phyloP scores from a whole-genome alignment of 2,329 filamentous ascomycete genomes.

The Meredithiella fracta region DNA sequence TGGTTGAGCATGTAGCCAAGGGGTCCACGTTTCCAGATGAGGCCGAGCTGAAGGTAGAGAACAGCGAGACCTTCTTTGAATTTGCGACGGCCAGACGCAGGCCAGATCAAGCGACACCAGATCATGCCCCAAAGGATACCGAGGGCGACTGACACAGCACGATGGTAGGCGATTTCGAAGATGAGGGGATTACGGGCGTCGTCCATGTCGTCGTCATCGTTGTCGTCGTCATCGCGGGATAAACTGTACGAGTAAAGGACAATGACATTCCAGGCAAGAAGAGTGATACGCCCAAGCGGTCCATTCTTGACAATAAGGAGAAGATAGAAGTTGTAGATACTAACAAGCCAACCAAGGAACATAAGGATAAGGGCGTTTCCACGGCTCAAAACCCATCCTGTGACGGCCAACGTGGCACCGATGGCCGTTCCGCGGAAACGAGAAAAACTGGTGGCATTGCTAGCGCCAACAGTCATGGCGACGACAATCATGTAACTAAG shows the following conservation, averaged over 20 bases:
- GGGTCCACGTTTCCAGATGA: conserved; percentile 92
- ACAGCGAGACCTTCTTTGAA: conserved; percentile 78
- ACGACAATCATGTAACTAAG: conserved; percentile 97
- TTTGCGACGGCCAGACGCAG: conserved; percentile 75
- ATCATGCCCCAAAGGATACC: conserved; percentile 88
- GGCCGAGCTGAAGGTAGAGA: conserved; percentile 85
- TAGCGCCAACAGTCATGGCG: conserved; percentile 90
- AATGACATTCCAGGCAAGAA: conserved; percentile 91
- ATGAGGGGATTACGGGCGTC: conserved; percentile 73
- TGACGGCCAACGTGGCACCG: conserved; percentile 57
- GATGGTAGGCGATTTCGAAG: conserved; percentile 71
- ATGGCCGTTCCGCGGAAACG: conserved; percentile 76
- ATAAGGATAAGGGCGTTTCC: conserved; percentile 63
- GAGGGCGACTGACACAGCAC: conserved; percentile 68
- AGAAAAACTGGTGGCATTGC: conserved; percentile 79
- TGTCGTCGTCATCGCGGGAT: conserved; percentile 59
- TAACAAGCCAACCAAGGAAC: conserved; percentile 65
- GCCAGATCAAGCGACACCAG: conserved; percentile 80
- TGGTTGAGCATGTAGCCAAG: conserved; percentile 54
- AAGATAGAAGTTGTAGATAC: conserved; percentile 74
- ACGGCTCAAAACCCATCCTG: conserved; percentile 60
- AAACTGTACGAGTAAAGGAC: conserved; percentile 89
- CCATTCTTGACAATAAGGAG: conserved; percentile 72
- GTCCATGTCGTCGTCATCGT: conserved; percentile 76
- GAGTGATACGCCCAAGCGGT: conserved; percentile 80